Evolutionary conservation across 2,329 filamentous ascomycete genomes (phyloP).

Genomic region (Fusarium haematococcum): DNA sequence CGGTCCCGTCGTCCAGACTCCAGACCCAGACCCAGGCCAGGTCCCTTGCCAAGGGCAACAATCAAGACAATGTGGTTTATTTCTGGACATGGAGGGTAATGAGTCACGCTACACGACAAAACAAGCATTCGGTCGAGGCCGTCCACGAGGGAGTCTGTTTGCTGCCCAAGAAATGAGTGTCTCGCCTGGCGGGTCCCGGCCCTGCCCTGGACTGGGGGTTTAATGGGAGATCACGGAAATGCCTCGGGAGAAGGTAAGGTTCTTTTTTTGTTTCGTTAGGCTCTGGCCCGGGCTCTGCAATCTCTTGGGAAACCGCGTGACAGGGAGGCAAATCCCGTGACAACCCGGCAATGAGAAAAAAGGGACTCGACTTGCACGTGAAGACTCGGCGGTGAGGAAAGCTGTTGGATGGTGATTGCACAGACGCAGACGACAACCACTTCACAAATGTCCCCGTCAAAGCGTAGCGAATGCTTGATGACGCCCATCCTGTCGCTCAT

Average conservation of each 20-base stretch:
- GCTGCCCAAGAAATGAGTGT: slow-evolving; percentile 6
- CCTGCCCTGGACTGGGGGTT: slow-evolving; percentile 2
- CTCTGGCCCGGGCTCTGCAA: slow-evolving; percentile 6
- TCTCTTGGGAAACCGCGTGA: slow-evolving; percentile 20
- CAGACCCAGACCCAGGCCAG: slow-evolving; percentile 4
- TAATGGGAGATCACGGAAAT: slow-evolving; percentile 26
- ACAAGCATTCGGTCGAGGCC: slow-evolving; percentile 1
- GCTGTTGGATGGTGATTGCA: slow-evolving; percentile 8
- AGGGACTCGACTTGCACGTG: background rate
- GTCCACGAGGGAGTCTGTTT: slow-evolving; percentile 5
- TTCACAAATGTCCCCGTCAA: slow-evolving; percentile 5
- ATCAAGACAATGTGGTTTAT: background rate
- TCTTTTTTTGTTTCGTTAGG: slow-evolving; percentile 5
- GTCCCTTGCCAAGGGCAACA: slow-evolving; percentile 24
- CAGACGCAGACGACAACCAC: slow-evolving; percentile 16
- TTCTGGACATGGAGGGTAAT: slow-evolving; percentile 19
- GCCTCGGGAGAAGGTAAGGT: slow-evolving; percentile 20
- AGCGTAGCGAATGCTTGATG: slow-evolving; percentile 30
- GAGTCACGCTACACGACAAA: slow-evolving; percentile 33
- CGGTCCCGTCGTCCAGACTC: slow-evolving; percentile 27
- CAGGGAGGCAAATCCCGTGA: slow-evolving; percentile 26
- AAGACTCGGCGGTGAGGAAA: slow-evolving; percentile 30
- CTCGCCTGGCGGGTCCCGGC: background rate
- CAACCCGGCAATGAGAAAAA: background rate
- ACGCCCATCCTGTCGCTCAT: slow-evolving; percentile 19